These are phyloP conservation scores for Diaporthe citriasiana DNA, from an alignment of 2,329 filamentous ascomycete species.

Conservation along the genomic window DNA sequence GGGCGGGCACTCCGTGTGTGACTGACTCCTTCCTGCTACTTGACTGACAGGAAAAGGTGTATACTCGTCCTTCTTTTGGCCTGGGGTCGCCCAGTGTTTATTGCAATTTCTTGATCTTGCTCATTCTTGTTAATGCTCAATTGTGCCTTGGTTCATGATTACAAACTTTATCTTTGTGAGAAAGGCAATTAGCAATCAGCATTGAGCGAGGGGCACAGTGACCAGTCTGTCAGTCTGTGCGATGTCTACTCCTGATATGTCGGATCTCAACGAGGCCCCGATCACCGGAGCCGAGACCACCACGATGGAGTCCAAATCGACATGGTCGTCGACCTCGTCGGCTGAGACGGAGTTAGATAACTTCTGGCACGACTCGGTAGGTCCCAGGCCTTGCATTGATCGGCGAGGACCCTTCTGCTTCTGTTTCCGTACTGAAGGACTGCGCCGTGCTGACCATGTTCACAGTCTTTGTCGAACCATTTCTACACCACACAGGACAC, in stretches of 20 bases:
- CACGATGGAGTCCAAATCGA: slow-evolving; percentile 31
- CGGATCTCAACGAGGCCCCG: slow-evolving; percentile 26
- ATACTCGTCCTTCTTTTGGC: slow-evolving; percentile 23
- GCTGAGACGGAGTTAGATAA: slow-evolving; percentile 38
- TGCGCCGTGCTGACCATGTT: slow-evolving; percentile 14
- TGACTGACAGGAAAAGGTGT: slow-evolving; percentile 19
- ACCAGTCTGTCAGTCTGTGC: not conserved
- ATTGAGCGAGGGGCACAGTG: slow-evolving; percentile 10
- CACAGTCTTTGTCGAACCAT: slow-evolving; percentile 37
- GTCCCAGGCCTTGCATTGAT: not conserved
- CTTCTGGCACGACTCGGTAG: slow-evolving; percentile 42
- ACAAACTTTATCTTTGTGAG: not conserved
- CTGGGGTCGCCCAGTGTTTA: not conserved
- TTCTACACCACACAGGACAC: slow-evolving; percentile 42
- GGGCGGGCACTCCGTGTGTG: slow-evolving; percentile 35
- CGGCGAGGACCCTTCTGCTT: not conserved
- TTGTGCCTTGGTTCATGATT: slow-evolving; percentile 34
- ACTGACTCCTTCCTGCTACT: slow-evolving; percentile 35
- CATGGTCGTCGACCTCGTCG: slow-evolving; percentile 42
- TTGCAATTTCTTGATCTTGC: slow-evolving; percentile 33
- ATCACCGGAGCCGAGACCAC: slow-evolving; percentile 30
- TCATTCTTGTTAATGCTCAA: slow-evolving; percentile 41
- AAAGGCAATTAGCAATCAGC: slow-evolving; percentile 12
- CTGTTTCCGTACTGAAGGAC: not conserved
- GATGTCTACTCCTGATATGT: slow-evolving; percentile 35